These are phyloP conservation scores for Madurella mycetomatis DNA, from an alignment of 2,329 filamentous ascomycete species.

Conservation along the genomic window DNA sequence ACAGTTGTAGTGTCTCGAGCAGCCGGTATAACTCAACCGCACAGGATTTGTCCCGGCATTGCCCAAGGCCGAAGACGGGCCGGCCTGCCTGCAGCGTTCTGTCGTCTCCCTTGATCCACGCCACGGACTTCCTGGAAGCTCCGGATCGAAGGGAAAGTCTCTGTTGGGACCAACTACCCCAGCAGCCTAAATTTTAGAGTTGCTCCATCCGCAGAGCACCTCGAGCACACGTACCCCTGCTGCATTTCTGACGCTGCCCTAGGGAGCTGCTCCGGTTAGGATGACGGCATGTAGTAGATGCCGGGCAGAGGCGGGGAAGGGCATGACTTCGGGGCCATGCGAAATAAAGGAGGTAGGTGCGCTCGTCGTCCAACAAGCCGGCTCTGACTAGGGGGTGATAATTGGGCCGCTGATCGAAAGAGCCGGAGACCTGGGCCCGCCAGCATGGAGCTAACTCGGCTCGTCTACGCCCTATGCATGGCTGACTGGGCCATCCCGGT, in stretches of 20 bases:
- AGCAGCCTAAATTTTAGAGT: not conserved
- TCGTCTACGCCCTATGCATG: constrained; percentile 18
- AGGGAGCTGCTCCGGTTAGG: constrained; percentile 2
- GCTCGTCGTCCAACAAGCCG: constrained; percentile 16
- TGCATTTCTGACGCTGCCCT: constrained; percentile 3
- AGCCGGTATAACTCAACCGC: constrained; percentile 12
- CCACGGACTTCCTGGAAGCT: not conserved
- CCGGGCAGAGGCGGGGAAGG: constrained; percentile 22
- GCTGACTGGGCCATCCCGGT: constrained; percentile 16
- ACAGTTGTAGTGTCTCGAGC: constrained; percentile 10
- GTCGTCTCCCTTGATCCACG: not conserved
- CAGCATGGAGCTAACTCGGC: constrained; percentile 17
- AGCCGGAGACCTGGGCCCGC: constrained; percentile 20
- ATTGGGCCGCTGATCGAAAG: constrained; percentile 20
- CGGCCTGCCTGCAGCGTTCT: not conserved
- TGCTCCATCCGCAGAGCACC: not conserved
- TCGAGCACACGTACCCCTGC: not conserved
- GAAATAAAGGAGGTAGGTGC: constrained; percentile 16
- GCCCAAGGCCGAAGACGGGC: not conserved
- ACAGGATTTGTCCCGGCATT: constrained; percentile 3
- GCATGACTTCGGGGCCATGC: constrained; percentile 29
- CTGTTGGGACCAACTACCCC: not conserved
- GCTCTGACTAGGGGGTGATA: constrained; percentile 10
- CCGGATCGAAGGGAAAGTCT: not conserved
- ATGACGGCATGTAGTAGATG: constrained; percentile 10